Evolutionary conservation across 2,329 filamentous ascomycete species (phyloP), one percentile per base, ranked within the genome.

Genomic region (Ustilaginoidea virens): DNA sequence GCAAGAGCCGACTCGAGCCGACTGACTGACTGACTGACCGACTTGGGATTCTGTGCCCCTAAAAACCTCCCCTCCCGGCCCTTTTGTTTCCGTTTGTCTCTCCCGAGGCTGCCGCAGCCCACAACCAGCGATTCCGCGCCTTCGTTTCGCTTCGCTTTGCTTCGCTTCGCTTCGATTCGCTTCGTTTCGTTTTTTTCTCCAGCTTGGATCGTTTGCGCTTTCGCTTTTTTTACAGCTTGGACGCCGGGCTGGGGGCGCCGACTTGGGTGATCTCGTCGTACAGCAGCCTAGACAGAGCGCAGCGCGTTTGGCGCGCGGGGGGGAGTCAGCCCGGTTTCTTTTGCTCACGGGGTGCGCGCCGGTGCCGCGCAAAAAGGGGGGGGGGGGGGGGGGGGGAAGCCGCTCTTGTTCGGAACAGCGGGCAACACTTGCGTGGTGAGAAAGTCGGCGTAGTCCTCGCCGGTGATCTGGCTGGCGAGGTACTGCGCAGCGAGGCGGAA

Each of bases 381-480:
- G n/a, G n/a, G n/a, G n/a, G n/a, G n/a, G n/a, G n/a, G n/a, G n/a
- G n/a, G n/a, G n/a, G n/a, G n/a, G n/a, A n/a, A n/a, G n/a, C n/a
- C n/a, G n/a, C n/a, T n/a, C n/a, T n/a, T n/a, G n/a, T n/a, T n/a
- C n/a, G n/a, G n/a, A n/a, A n/a, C n/a, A n/a, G n/a, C n/a, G n/a
- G n/a, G n/a, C n/a, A n/a, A n/a, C n/a, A 61, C 77, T 66, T 63
- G 82, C 75, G 61, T 60, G 6, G 83, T 94, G 61, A 98, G 58
- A 62, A 96, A 96, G 55, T 98, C 90, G 9, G 86, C 85, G 53
- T 96, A 96, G 42, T 94, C 86, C 64, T 96, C 90, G 32, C 90
- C 90, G 3, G 87, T 96, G 33, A 96, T 80, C 65, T 98, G 90
- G 25, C 72, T 64, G 19, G 81, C 74, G 49, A 96, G 94, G 60